Conservation (phyloP, 2,329 filamentous ascomycete species). For the Colletotrichum euphorbiae region DNA sequence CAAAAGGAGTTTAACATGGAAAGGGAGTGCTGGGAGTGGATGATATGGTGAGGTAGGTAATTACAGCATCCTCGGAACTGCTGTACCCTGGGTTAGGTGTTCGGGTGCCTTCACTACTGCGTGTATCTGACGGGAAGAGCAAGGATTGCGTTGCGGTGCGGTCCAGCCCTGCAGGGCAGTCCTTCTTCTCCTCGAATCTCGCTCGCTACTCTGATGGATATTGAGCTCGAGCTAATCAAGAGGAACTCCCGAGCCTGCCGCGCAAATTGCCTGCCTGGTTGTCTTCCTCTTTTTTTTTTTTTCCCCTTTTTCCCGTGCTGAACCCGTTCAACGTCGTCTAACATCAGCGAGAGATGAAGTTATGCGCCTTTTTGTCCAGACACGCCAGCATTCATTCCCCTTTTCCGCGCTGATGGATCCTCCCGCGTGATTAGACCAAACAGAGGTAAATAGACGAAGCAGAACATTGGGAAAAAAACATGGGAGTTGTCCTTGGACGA, state of each 20-base stretch:
- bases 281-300: too few species aligned
- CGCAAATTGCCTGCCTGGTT: too few species aligned
- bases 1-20: neutral
- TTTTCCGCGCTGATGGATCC: neutral
- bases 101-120: constrained; percentile 6
- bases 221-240: too few species aligned
- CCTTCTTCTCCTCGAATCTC: too few species aligned
- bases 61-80: constrained; percentile 1
- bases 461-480: neutral
- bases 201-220: too few species aligned
- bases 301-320: too few species aligned
- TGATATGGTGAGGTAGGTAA: neutral
- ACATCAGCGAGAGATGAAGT: too few species aligned
- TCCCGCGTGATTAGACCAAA: neutral
- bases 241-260: too few species aligned
- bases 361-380: too few species aligned
- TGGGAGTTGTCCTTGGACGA: constrained; percentile 7
- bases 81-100: constrained; percentile 7
- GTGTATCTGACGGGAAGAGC: constrained; percentile 2
- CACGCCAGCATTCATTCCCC: neutral
- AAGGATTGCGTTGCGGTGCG: constrained; percentile 4
- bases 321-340: too few species aligned
- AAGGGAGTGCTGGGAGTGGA: neutral
- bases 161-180: constrained; percentile 13
- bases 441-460: neutral